These are phyloP conservation scores for Daldinia childiae DNA, from an alignment of 495 filamentous ascomycete species.

Conservation along the genomic window DNA sequence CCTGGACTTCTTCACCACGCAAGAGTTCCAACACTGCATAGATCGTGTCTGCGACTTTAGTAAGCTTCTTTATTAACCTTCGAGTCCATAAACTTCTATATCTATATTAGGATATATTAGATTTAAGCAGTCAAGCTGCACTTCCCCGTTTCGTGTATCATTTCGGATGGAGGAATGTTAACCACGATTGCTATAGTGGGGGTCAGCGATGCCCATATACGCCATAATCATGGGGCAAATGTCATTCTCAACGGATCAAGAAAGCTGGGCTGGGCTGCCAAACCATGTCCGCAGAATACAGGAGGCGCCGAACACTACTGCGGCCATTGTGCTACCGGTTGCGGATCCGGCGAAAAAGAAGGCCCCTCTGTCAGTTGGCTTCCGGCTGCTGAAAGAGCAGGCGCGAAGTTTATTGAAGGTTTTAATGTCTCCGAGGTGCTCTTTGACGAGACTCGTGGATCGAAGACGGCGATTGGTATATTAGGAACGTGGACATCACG, in stretches of 20 bases:
- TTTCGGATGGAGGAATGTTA: slow-evolving; percentile 45
- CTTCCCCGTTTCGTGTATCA: neutral
- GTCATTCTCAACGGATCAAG: slow-evolving; percentile 77
- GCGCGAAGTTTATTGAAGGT: slow-evolving; percentile 83
- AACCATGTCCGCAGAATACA: slow-evolving; percentile 81
- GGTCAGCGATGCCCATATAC: slow-evolving; percentile 70
- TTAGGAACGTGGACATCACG: slow-evolving; percentile 77
- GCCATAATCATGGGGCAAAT: slow-evolving; percentile 75
- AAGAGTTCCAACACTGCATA: slow-evolving; percentile 77
- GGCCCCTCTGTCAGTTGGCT: slow-evolving; percentile 81
- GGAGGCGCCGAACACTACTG: slow-evolving; percentile 75
- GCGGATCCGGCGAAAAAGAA: slow-evolving; percentile 75
- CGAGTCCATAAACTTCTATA: slow-evolving; percentile 48
- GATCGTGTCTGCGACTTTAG: slow-evolving; percentile 65
- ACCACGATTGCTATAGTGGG: slow-evolving; percentile 67
- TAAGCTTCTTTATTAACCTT: slow-evolving; percentile 12
- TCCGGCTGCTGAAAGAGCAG: slow-evolving; percentile 76
- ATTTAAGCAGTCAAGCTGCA: neutral
- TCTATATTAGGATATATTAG: neutral
- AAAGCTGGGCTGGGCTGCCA: slow-evolving; percentile 77
- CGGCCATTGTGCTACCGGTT: slow-evolving; percentile 83
- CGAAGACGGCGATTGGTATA: slow-evolving; percentile 72
- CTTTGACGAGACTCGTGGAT: slow-evolving; percentile 66
- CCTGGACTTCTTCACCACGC: slow-evolving; percentile 79
- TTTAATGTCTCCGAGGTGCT: slow-evolving; percentile 72